Evolutionary conservation across 1,284 basidiomycete species (phyloP).

Genomic region (Hortiboletus rubellus): DNA sequence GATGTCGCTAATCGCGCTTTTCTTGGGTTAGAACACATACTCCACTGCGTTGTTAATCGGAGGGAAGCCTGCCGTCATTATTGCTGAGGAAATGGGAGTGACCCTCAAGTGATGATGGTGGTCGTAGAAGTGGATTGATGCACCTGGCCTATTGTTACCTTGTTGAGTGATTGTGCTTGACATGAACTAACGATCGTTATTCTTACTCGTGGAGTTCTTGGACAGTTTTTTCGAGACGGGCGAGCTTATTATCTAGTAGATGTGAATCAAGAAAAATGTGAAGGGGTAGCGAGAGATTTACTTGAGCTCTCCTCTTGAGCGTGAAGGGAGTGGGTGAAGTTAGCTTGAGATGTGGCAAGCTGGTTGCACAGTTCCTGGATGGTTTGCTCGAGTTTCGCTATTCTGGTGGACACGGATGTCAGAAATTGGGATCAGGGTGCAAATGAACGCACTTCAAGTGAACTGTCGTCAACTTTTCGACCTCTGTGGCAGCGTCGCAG

Average conservation of each 20-base stretch:
- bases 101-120: neutral
- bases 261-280: too few relatives aligned
- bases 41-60: conserved; percentile 33
- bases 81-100: conserved; percentile 29
- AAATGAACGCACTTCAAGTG: neutral
- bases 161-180: too few relatives aligned
- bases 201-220: too few relatives aligned
- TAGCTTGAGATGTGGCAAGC: neutral
- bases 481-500: too few relatives aligned
- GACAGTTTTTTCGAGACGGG: too few relatives aligned
- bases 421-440: neutral
- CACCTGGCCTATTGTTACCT: too few relatives aligned
- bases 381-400: neutral
- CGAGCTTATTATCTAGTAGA: too few relatives aligned
- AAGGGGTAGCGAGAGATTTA: neutral
- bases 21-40: conserved; percentile 28
- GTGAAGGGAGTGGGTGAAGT: neutral
- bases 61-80: conserved; percentile 32
- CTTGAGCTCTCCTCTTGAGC: neutral
- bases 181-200: too few relatives aligned
- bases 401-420: neutral
- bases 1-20: neutral
- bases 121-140: too few relatives aligned
- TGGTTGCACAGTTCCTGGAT: neutral
- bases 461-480: neutral